Conservation (phyloP, 2,329 filamentous ascomycete genomes). For the Purpureocillium takamizusanense region DNA sequence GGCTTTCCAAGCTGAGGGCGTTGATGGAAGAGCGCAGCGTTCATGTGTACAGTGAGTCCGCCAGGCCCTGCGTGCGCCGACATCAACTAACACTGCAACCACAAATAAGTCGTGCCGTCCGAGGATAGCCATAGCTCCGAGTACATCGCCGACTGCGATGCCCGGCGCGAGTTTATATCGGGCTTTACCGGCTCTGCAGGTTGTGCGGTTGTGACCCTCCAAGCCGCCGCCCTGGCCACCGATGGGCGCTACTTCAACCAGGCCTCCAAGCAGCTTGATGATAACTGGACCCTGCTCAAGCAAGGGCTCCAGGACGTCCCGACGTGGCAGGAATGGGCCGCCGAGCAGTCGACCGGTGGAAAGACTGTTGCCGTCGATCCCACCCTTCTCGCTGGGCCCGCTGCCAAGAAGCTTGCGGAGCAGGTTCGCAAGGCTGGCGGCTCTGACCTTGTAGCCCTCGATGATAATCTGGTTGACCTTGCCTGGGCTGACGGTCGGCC, state of each 20-base stretch:
- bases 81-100: background rate
- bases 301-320: constrained; percentile 89
- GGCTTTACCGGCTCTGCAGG: constrained; percentile 94
- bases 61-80: background rate
- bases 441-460: constrained; percentile 62
- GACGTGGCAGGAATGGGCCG: constrained; percentile 95
- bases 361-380: constrained; percentile 90
- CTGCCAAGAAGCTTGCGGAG: constrained; percentile 63
- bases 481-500: constrained; percentile 78
- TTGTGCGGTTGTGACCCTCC: constrained; percentile 77
- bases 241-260: constrained; percentile 99
- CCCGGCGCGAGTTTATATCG: constrained; percentile 79
- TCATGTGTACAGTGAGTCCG: constrained; percentile 79
- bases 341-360: constrained; percentile 75
- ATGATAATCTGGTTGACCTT: constrained; percentile 78
- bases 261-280: constrained; percentile 79
- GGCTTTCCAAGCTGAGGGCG: constrained; percentile 66
- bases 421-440: constrained; percentile 84
- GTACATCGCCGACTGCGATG: constrained; percentile 96
- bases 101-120: constrained; percentile 73
- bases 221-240: constrained; percentile 83
- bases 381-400: constrained; percentile 63
- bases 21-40: constrained; percentile 83
- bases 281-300: constrained; percentile 86
- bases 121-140: constrained; percentile 97